A percentile compares a stretch with the other conserved stretches of the same genome.
phyloP scores from a whole-genome alignment of 1,284 basidiomycete species.

The Ceratobasidium sp. region DNA sequence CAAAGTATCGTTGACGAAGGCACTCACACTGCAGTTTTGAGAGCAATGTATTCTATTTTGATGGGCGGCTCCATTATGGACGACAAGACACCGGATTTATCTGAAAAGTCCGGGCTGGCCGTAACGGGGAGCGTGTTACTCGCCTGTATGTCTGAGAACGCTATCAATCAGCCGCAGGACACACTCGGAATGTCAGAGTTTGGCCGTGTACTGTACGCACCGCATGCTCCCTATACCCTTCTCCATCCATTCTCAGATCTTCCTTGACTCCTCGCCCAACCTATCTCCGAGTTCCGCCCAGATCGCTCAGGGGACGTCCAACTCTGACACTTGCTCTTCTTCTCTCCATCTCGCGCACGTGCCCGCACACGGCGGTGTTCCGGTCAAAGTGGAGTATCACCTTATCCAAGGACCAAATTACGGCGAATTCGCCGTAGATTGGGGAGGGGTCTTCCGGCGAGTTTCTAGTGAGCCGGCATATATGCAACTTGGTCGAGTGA shows the following conservation, averaged over 20 bases:
- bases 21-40: background rate
- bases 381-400: background rate
- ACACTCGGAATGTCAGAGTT: constrained; percentile 13
- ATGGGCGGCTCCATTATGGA: background rate
- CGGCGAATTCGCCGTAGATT: background rate
- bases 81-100: background rate
- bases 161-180: background rate
- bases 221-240: background rate
- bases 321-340: background rate
- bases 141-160: background rate
- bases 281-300: background rate
- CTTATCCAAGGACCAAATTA: background rate
- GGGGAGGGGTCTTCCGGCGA: background rate
- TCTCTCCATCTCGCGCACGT: background rate
- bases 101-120: background rate
- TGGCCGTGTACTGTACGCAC: background rate
- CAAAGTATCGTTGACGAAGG: background rate
- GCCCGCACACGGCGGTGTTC: background rate
- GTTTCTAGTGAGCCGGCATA: background rate
- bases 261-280: background rate
- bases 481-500: background rate
- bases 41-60: background rate
- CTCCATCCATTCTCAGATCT: constrained; percentile 16
- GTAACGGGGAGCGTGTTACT: background rate
- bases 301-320: background rate